Evolutionary conservation across 139 green algal species (phyloP), one percentile per base, ranked within the genome.

Genomic region (Gonium pectorale): DNA sequence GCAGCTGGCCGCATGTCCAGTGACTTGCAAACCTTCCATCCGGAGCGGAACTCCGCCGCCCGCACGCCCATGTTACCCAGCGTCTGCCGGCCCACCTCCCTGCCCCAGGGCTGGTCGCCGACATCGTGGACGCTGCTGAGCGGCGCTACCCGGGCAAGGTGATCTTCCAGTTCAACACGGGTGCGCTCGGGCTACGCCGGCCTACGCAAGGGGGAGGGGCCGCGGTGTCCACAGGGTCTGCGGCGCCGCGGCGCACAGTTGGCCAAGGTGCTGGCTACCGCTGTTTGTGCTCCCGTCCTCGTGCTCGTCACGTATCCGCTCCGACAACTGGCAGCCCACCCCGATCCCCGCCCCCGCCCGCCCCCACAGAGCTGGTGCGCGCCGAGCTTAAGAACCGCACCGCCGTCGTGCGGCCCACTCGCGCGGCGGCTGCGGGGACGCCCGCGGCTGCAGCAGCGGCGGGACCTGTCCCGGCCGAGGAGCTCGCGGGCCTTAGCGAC

Each of bases 351-450:
- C 24, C 21, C 2, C 56, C 24, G 13, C 64, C 17, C 19, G 29
- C 64, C 13, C 33, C 33, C 27, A 5, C 74, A 82, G 75, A 82
- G 56, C 41, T 82, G 15, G 44, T 49, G 26, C 75, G 75, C 15
- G 59, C 59, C 21, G 75, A 82, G 75, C 56, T 82, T 4, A 82
- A 82, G 56, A 82, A 82, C 60, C 75, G 75, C 1, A 21, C 46
- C 9, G 75, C 75, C 17, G 75, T 49, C 7, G n/a, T 82, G 13
- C 40, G 59, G 31, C n/a, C 38, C 21, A 31, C 35, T 11, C 2
- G 29, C 6, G 54, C 73, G 13, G 73, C 73, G 2, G 37, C 73
- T 0, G 54, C 35, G 37, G 54, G 22, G 37, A 22, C 49, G 11
- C 7, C 0, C 13, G 38, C n/a, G 33, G 4, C 33, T 9, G 33